phyloP scores from a whole-genome alignment of 225 moss, liverwort and hornwort species.

The Bryum argenteum region DNA sequence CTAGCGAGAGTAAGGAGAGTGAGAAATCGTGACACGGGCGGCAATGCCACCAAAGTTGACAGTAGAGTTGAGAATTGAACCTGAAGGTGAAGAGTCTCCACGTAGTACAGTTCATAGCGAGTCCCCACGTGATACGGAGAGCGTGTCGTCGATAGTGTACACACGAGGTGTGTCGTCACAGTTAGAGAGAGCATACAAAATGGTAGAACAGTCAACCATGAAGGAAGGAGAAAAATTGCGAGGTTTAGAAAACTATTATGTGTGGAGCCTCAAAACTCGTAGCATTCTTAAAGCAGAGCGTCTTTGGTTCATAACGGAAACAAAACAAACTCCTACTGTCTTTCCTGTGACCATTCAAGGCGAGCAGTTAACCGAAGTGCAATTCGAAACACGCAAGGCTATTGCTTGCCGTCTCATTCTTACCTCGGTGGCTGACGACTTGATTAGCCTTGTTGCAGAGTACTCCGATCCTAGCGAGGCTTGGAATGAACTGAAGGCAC shows the following conservation, averaged over 20 bases:
- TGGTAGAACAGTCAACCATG: not conserved
- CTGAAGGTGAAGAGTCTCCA: too few species aligned
- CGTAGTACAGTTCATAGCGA: too few species aligned
- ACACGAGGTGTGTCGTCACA: too few species aligned
- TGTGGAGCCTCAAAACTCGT: not conserved
- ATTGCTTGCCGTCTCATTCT: not conserved
- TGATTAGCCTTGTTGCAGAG: not conserved
- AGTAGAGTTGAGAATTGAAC: too few species aligned
- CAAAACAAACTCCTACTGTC: fast-evolving
- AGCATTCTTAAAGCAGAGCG: not conserved
- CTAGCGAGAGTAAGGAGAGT: too few species aligned
- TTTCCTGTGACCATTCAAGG: not conserved
- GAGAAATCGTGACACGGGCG: too few species aligned
- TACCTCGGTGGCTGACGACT: not conserved
- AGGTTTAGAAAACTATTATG: not conserved
- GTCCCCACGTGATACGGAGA: too few species aligned
- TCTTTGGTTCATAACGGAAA: not conserved
- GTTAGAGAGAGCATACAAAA: too few species aligned
- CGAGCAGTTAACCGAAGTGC: not conserved
- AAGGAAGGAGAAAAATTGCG: not conserved
- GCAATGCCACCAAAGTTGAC: too few species aligned
- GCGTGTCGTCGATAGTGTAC: too few species aligned
- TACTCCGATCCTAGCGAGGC: not conserved
- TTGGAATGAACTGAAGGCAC: not conserved
- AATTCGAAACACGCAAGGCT: too few species aligned